phyloP scores from a whole-genome alignment of 345 rosid species.

The Psidium guajava region DNA sequence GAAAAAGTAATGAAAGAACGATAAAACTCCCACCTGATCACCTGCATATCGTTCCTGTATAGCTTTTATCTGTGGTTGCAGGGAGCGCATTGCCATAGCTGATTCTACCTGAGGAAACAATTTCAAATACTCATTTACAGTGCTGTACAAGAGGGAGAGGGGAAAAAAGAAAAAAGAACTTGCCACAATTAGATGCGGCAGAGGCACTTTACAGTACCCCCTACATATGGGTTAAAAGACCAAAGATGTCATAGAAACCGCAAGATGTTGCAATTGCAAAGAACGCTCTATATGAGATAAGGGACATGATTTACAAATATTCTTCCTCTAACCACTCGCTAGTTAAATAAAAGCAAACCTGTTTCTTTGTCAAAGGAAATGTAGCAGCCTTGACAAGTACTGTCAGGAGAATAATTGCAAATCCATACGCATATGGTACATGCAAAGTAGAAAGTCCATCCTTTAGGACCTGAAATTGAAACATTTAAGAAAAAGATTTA shows the following conservation, averaged over 20 bases:
- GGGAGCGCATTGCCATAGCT: conserved; percentile 83
- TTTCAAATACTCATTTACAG: neutral
- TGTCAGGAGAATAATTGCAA: conserved; percentile 82
- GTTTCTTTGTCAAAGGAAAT: conserved; percentile 87
- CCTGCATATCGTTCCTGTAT: conserved; percentile 78
- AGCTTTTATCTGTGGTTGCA: conserved; percentile 89
- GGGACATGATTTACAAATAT: neutral
- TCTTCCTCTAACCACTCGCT: neutral
- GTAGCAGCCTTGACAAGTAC: conserved; percentile 90
- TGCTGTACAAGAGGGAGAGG: neutral
- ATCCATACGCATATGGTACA: conserved; percentile 82
- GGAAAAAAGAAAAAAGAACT: neutral
- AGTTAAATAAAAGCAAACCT: conserved; percentile 29
- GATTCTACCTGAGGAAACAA: conserved; percentile 68
- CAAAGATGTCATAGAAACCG: neutral
- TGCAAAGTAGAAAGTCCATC: conserved; percentile 69
- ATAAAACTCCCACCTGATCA: conserved; percentile 45
- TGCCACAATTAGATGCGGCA: neutral
- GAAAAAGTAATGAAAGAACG: neutral
- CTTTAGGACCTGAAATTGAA: conserved; percentile 55
- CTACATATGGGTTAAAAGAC: neutral
- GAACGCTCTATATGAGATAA: neutral
- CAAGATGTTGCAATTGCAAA: neutral
- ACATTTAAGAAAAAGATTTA: neutral
- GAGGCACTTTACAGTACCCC: neutral